Evolutionary conservation across 225 moss, liverwort and hornwort species (phyloP).

Genomic region (Antitrichia curtipendula): DNA sequence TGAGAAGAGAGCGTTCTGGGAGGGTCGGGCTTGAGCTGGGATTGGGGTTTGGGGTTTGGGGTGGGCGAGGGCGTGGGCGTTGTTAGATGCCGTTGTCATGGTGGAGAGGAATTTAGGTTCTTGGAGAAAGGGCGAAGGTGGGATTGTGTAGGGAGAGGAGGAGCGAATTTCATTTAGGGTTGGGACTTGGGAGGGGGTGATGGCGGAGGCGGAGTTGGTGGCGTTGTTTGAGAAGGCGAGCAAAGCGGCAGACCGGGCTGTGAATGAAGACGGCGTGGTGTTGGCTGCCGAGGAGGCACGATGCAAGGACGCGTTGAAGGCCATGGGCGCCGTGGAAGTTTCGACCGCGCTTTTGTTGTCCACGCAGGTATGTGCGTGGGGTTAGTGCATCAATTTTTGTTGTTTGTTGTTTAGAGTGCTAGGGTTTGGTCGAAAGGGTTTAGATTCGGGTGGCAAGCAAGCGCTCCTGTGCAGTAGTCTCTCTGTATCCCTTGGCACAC

Average conservation of each 20-base stretch:
- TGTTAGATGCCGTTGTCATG: neutral
- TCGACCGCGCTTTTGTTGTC: constrained; percentile 66
- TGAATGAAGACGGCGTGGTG: constrained; percentile 25
- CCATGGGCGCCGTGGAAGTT: constrained; percentile 55
- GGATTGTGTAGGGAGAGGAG: neutral
- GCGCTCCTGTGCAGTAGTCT: neutral
- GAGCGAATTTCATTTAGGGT: neutral
- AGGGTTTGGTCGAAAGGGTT: neutral
- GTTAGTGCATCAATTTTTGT: neutral
- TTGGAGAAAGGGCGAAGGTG: neutral
- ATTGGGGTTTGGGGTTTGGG: neutral
- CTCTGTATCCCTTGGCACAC: neutral
- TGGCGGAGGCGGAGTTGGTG: constrained; percentile 57
- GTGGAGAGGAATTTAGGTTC: neutral
- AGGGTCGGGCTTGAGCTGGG: neutral
- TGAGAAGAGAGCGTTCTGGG: neutral
- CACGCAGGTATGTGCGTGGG: constrained; percentile 46
- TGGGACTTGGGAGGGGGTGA: neutral
- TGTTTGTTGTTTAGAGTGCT: neutral
- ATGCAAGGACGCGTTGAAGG: constrained; percentile 61
- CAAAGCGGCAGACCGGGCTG: constrained; percentile 59
- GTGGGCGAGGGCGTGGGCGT: neutral
- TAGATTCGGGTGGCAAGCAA: neutral
- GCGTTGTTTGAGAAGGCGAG: constrained; percentile 73
- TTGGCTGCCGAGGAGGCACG: constrained; percentile 57